Base-by-base conservation (phyloP, 2,329 filamentous ascomycete genomes). In the Tricladium varicosporioides region DNA sequence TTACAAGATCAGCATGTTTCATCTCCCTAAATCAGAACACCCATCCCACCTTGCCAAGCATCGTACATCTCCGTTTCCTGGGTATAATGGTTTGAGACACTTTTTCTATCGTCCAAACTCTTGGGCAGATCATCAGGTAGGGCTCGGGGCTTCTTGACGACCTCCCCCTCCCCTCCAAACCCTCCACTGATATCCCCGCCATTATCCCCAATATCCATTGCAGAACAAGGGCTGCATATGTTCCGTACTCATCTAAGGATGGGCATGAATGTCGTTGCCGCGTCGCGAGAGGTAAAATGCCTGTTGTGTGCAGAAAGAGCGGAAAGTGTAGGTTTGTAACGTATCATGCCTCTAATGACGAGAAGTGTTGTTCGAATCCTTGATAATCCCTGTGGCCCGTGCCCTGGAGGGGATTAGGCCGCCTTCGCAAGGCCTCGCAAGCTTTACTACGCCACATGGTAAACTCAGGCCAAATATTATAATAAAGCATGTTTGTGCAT, bases 11-110 rank as follows among this genome's bases (percentile, higher is more conserved):
- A 62, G 52, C 53, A 54, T 22, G 40, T 48, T 59, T 60, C 50
- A 59, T n/a, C 52, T 31, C 22, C 36, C 47, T 11, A 31, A 9
- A 51, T 48, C 32, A 43, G 46, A 46, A 46, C 31, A 31, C 18
- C 46, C 16, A 46, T 59, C 36, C 47, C 72, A 88, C 93, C 93
- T 86, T 97, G 92, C 94, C 94, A 99, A 65, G 91, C 94, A 81
- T 99, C 94, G 73, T 97, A 99, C 77, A 97, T 91, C 78, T 97
- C 94, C 43, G 92, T 96, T 78, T 97, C 94, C 42, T 81, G 80
- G 55, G 88, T 81, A 62, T 86, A 82, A 48, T 73, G 66, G 27
- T 78, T 79, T 3, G 86, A 82, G 33, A 88, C 82, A 67, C 80
- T 80, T 65, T 87, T 84, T 59, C 94, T 85, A 76, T 99, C 94